A percentile compares a stretch with the other conserved stretches of the same genome.
Evolutionary conservation across 176 grass and related monocot genomes (phyloP).

Genomic region (Pontederia paniculata): DNA sequence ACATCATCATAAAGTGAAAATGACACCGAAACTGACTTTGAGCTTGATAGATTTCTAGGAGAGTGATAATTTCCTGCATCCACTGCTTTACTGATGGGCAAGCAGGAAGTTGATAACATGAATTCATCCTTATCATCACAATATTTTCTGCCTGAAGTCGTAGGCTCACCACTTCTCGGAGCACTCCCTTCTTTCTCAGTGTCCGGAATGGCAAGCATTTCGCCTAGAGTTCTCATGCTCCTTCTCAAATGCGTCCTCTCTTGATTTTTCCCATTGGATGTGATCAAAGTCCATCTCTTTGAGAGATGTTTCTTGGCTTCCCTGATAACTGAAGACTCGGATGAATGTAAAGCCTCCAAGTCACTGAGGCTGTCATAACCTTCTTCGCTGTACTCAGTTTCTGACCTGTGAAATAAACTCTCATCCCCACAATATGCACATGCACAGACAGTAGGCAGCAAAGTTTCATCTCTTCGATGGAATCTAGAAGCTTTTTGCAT

Average conservation of each 20-base stretch:
- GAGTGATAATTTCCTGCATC: constrained; percentile 22
- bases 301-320: constrained; percentile 82
- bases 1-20: constrained; percentile 47
- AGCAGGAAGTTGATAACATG: constrained; percentile 17
- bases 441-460: constrained; percentile 73
- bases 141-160: not conserved
- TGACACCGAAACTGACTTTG: constrained; percentile 65
- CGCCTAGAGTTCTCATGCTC: constrained; percentile 79
- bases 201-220: constrained; percentile 71
- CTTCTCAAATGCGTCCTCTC: constrained; percentile 38
- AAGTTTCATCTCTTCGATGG: constrained; percentile 62
- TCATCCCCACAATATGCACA: constrained; percentile 81
- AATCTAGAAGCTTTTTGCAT: constrained; percentile 5
- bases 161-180: too few relatives aligned
- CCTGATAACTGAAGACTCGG: constrained; percentile 70
- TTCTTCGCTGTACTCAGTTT: constrained; percentile 68
- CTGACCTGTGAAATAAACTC: constrained; percentile 71
- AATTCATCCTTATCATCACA: constrained; percentile 26
- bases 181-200: constrained; percentile 34
- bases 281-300: constrained; percentile 59
- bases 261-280: constrained; percentile 41
- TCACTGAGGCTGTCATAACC: constrained; percentile 41
- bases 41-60: constrained; percentile 45
- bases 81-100: constrained; percentile 19
- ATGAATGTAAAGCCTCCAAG: constrained; percentile 38